phyloP scores from a whole-genome alignment of 192 early-diverging fungal species.

The Gonapodya sp. region DNA sequence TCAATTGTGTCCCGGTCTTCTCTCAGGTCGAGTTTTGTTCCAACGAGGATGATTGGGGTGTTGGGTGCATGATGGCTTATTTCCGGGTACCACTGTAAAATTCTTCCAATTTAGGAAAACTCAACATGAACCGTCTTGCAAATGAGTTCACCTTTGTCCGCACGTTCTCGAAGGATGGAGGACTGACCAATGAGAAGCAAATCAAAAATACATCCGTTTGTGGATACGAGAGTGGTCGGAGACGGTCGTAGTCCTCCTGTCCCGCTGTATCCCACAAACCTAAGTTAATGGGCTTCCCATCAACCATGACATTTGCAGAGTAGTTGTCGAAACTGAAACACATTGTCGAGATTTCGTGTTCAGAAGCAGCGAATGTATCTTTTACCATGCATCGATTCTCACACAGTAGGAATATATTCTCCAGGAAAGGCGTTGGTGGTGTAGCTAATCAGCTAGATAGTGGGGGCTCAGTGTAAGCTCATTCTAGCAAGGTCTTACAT shows the following conservation, averaged over 20 bases:
- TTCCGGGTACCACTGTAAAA: constrained; percentile 84
- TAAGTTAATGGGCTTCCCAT: constrained; percentile 95
- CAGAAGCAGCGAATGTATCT: background rate
- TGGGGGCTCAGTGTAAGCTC: background rate
- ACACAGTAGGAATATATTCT: constrained; percentile 99
- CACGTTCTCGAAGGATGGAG: constrained; percentile 95
- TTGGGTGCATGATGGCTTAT: constrained; percentile 90
- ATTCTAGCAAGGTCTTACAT: too few species aligned
- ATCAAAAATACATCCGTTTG: constrained; percentile 98
- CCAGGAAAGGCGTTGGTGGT: constrained; percentile 99
- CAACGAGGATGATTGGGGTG: constrained; percentile 86
- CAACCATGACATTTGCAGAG: constrained; percentile 98
- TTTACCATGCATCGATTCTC: constrained; percentile 33
- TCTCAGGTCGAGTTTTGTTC: constrained; percentile 95
- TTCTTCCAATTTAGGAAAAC: too few species aligned
- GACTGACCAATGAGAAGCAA: constrained; percentile 94
- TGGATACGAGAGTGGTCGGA: constrained; percentile 94
- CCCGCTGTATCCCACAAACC: constrained; percentile 99
- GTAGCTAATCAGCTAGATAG: constrained; percentile 92
- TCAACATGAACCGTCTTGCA: too few species aligned
- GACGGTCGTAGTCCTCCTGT: constrained; percentile 94
- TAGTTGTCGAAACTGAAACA: constrained; percentile 87
- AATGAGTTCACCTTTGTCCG: constrained; percentile 71
- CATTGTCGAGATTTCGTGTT: background rate
- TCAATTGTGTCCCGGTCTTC: constrained; percentile 86